Base-by-base conservation (phyloP, 805 yeast species). In the Ogataea methanolica region DNA sequence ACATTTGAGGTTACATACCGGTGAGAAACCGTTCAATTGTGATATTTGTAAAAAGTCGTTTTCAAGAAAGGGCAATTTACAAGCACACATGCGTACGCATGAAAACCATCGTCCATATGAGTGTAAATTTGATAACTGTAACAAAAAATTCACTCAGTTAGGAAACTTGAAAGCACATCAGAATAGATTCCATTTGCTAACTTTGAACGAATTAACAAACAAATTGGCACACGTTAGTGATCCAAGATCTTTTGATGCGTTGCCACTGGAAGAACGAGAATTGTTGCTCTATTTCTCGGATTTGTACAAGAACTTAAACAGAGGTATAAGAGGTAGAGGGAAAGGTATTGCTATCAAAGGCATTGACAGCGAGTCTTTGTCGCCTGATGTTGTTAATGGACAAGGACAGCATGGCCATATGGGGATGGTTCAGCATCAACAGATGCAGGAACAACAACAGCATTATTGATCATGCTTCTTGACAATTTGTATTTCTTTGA, bases 111-210 rank as follows among this genome's bases (percentile, higher is more conserved):
- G 86, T 59, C 97, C 96, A 6, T 88, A 74, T 61, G 77, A 78
- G 47, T 91, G 97, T 68, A 80, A 79, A 57, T 73, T 91, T 50
- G 96, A 89, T 64, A 74, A 76, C 49, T 91, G 97, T 68, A 82
- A 79, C 55, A 90, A 89, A 68, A 76, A 85, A 5, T 91, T 91
- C 60, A 87, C 97, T 1, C 98, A 91, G 69, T 73, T 91, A 57
- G 97, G 97, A 3, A 91, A 91, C 61, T 75, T 91, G 72, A 91
- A 92, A 67, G 87, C 96, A 1, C 98, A 92, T 66, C 98, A 91
- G 62, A 92, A 91, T 67, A 75, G 91, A 57, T 89, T 90, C 61
- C 98, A 90, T 65, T 67, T 82, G 53, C 79, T 78, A 15, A 83
- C 95, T 0, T 72, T 92, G 53, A 80, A 80, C 54, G 71, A 71